Evolutionary conservation across 306 rosid genomes (phyloP), one percentile per base, ranked within the genome.

Genomic region (Malus fusca): DNA sequence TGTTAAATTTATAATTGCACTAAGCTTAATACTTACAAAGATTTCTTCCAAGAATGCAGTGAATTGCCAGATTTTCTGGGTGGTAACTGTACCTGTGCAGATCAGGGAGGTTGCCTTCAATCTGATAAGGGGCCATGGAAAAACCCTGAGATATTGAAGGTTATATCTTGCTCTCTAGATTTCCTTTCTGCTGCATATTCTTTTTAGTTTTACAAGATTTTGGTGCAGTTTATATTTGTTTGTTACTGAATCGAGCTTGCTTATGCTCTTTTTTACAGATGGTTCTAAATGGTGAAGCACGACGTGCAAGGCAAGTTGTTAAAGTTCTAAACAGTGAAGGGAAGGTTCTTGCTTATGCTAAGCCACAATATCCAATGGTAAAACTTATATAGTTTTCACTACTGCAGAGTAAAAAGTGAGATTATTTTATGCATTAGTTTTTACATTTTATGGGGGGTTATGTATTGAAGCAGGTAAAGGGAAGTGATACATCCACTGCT

Each of bases 81-180:
- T 37, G 99, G 99, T 66, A 85, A 64, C 84, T 95, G 99, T 81
- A 92, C 88, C 26, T 95, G 99, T 82, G 89, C 89, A 69, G 96
- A 90, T 84, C 85, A 82, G 80, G 97, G 93, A 48, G 99, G 97
- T 69, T 95, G 99, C 78, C 97, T 92, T 83, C 92, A 85, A 77
- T 95, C 99, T 60, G 99, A 92, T 78, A 95, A 92, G 84, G 99
- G 99, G 26, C 99, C 99, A 21, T 95, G 99, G 99, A 90, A 87
- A 85, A 92, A 88, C 75, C 99, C 92, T 68, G 93, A 92, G 69
- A 95, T 95, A 72, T 80, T 87, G 84, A 95, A 90, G 99, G 99
- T 90, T 78, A 78, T 67, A 22, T 74, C 22, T 64, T 77, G 30
- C 44, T 60, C 69, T 61, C 74, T 4, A 7, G 42, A 19, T 78